These are phyloP conservation scores for Hanseniaspora vineae DNA, from an alignment of 805 yeast genomes.

Conservation along the genomic window DNA sequence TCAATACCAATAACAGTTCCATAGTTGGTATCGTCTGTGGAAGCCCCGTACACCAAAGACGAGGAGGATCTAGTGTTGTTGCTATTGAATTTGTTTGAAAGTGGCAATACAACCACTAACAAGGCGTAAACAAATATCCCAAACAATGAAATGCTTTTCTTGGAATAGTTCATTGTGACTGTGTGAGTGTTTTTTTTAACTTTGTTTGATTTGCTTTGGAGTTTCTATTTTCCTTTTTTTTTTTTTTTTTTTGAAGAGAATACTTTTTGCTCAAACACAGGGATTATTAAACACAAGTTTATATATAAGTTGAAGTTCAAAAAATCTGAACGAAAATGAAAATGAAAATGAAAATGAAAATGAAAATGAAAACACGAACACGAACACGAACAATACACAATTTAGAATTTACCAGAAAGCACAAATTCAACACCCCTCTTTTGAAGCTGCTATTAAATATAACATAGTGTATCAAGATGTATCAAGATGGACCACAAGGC, in stretches of 20 bases:
- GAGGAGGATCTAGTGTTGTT: constrained; percentile 4
- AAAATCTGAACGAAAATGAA: too few species aligned
- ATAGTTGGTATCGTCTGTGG: constrained; percentile 33
- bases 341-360: too few species aligned
- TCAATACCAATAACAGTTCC: constrained; percentile 84
- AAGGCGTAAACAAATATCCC: constrained; percentile 15
- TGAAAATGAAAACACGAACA: too few species aligned
- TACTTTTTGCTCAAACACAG: not conserved
- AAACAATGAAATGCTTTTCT: not conserved
- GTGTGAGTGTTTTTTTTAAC: not conserved
- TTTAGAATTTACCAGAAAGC: too few species aligned
- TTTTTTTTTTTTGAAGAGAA: not conserved
- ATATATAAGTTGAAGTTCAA: too few species aligned
- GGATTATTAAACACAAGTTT: too few species aligned
- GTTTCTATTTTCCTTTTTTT: not conserved
- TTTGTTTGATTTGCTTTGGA: not conserved
- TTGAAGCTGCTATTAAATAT: too few species aligned
- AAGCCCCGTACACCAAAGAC: constrained; percentile 21
- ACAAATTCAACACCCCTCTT: too few species aligned
- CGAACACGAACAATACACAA: too few species aligned
- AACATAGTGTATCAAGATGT: too few species aligned
- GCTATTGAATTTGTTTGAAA: constrained; percentile 2
- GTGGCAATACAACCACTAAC: constrained; percentile 19
- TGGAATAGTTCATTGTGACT: not conserved
- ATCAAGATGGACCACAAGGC: too few species aligned